Conservation (phyloP, 208 protist species). For the Trypanosoma boissoni region DNA sequence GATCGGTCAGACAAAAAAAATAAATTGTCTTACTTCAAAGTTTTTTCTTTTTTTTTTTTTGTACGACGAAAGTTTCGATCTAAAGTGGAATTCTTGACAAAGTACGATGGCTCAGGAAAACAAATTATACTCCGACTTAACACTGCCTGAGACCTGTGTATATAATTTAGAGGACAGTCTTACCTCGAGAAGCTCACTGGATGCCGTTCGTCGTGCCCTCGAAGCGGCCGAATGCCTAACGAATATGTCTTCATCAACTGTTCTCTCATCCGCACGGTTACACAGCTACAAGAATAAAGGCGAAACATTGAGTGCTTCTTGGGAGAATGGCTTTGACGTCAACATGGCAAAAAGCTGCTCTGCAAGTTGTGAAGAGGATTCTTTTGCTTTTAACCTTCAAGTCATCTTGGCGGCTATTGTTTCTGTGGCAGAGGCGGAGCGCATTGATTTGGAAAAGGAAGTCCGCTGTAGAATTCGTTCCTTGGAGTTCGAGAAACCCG, state of each 20-base stretch:
- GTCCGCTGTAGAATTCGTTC: conserved; percentile 19
- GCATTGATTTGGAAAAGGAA: conserved; percentile 22
- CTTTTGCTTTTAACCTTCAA: conserved; percentile 11
- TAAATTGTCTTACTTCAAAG: too few species aligned
- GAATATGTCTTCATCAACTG: not conserved
- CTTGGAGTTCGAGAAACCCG: conserved; percentile 10
- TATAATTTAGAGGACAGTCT: not conserved
- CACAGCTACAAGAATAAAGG: too few species aligned
- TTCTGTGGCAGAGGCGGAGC: conserved; percentile 20
- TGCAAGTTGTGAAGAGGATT: not conserved
- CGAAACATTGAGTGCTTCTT: not conserved
- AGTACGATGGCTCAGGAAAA: too few species aligned
- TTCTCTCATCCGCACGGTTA: not conserved
- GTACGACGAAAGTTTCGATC: too few species aligned
- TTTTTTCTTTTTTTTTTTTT: too few species aligned
- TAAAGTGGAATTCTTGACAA: too few species aligned
- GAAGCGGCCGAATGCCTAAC: conserved; percentile 8
- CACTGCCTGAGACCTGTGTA: not conserved
- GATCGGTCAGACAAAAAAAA: too few species aligned
- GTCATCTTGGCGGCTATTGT: conserved; percentile 17
- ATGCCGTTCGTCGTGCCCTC: conserved; percentile 13
- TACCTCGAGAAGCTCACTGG: not conserved
- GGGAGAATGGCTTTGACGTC: not conserved
- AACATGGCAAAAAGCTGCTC: not conserved
- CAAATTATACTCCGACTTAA: too few species aligned